A percentile compares a stretch with the other conserved stretches of the same genome.
Evolutionary conservation across 495 filamentous ascomycete species (phyloP).

Genomic region (Penicillium samsonianum): DNA sequence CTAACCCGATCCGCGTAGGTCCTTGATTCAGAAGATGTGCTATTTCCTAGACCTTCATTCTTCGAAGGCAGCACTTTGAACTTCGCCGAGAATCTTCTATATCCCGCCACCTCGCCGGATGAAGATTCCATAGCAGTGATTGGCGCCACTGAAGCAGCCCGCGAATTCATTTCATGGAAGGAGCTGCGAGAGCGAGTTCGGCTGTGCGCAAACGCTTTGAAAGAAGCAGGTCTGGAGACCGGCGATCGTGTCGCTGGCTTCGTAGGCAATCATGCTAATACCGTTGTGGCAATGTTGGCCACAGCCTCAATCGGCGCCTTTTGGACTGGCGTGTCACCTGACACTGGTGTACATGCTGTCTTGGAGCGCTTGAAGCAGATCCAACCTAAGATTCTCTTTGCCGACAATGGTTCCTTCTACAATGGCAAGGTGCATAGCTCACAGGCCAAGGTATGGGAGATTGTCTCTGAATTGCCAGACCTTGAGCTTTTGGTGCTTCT

Average conservation of each 20-base stretch:
- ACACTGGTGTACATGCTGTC: conserved; percentile 77
- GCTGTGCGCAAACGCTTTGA: conserved; percentile 68
- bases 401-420: conserved; percentile 84
- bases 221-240: conserved; percentile 58
- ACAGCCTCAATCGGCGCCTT: conserved; percentile 79
- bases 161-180: conserved; percentile 75
- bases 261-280: conserved; percentile 81
- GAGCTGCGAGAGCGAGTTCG: conserved; percentile 77
- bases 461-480: conserved; percentile 62
- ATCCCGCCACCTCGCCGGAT: conserved; percentile 60
- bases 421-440: conserved; percentile 82
- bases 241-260: conserved; percentile 82
- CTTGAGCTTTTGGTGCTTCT: conserved; percentile 71
- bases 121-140: conserved; percentile 65
- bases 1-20: conserved; percentile 54
- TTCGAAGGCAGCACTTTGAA: conserved; percentile 79
- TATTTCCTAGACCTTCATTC: conserved; percentile 87
- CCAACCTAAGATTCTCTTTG: conserved; percentile 74
- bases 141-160: conserved; percentile 68
- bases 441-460: conserved; percentile 68
- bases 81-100: conserved; percentile 91
- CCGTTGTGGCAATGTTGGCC: conserved; percentile 84
- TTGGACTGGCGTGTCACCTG: conserved; percentile 87
- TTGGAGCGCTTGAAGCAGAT: conserved; percentile 83
- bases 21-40: conserved; percentile 59